Evolutionary conservation across 225 moss, liverwort and hornwort species (phyloP), one percentile per base, ranked within the genome.

Genomic region (Marchantia polymorpha): DNA sequence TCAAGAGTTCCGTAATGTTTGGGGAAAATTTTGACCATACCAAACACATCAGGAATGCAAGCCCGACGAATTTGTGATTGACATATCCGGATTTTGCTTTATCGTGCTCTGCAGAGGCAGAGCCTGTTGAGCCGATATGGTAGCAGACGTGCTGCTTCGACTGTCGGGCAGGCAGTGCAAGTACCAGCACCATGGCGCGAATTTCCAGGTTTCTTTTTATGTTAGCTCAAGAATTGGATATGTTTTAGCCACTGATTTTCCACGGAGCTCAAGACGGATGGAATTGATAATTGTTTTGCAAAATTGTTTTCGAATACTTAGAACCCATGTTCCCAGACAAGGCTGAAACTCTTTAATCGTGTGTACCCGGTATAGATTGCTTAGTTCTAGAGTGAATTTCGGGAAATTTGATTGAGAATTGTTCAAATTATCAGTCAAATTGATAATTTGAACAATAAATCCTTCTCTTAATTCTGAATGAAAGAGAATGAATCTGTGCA

Each of bases 171-270:
- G 10, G 79, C 84, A 30, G 70, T 78, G 8, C 77, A 83, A 56
- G 82, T 92, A 4, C 95, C 95, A 12, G 78, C 83, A 1, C 82
- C 92, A 77, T 93, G 95, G 93, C 93, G 95, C 17, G 87, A 87
- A 81, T 93, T 96, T 72, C 95, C 95, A 78, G 86, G 86, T 86
- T 15, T 3, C 73, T 55, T 9, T 5, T 19, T 76, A n/a, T 63
- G 11, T 31, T 31, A 58, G 56, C 75, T 10, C 14, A 68, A 46
- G 68, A 68, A 46, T 46, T 68, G 0, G 25, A 7, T 16, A 9
- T 5, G 10, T 39, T 17, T 68, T 68, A 10, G 30, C 25, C 16
- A 23, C 13, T 14, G 6, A n/a, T 12, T 2, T 64, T 12, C 6
- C 26, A n/a, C 7, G 31, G 7, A 68, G 4, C 50, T 17, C 50